Evolutionary conservation across 306 rosid species (phyloP).

Genomic region (Cicer bijugum): DNA sequence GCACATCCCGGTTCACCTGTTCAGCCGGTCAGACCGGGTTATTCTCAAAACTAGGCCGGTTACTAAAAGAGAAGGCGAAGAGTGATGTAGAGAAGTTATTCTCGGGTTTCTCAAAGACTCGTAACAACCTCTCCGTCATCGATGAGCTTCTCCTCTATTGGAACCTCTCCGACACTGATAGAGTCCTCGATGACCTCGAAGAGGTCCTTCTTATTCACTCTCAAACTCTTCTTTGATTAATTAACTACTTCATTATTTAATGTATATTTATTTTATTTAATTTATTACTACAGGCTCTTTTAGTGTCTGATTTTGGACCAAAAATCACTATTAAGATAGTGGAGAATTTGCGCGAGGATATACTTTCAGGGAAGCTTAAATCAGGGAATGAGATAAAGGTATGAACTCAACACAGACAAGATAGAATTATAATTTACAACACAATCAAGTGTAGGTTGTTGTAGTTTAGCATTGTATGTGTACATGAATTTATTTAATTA

Average conservation of each 20-base stretch:
- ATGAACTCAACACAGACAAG: not conserved
- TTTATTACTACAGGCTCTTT: conserved; percentile 64
- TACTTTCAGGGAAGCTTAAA: conserved; percentile 83
- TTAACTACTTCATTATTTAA: not conserved
- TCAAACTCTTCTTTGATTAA: not conserved
- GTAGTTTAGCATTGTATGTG: too few species aligned
- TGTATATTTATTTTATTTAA: not conserved
- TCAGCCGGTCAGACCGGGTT: conserved; percentile 79
- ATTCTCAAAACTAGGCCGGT: conserved; percentile 78
- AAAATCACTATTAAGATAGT: conserved; percentile 84
- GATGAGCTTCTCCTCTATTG: conserved; percentile 94
- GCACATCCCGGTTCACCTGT: conserved; percentile 60
- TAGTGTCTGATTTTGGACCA: conserved; percentile 92
- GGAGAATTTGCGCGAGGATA: conserved; percentile 83
- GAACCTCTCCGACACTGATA: conserved; percentile 92
- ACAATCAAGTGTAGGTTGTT: too few species aligned
- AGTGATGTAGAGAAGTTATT: conserved; percentile 88
- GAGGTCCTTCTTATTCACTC: conserved; percentile 58
- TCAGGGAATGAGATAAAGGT: conserved; percentile 96
- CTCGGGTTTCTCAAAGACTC: conserved; percentile 88
- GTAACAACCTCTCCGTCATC: conserved; percentile 82
- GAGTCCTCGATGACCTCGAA: conserved; percentile 92
- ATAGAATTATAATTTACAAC: too few species aligned
- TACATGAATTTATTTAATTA: too few species aligned
- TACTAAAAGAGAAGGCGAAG: conserved; percentile 88